phyloP scores from a whole-genome alignment of 257 asterid species.

The Salvia splendens region DNA sequence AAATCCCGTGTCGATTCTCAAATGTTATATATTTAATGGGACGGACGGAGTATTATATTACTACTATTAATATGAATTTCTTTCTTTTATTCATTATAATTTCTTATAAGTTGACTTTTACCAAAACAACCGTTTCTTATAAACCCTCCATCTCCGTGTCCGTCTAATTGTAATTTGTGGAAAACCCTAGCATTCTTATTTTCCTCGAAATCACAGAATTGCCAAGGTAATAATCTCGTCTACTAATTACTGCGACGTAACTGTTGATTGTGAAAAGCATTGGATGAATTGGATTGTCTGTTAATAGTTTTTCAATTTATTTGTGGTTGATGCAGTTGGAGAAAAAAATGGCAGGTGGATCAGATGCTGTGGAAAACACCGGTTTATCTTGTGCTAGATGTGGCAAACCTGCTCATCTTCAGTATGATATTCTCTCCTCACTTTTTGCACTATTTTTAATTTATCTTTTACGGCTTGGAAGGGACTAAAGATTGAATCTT shows the following conservation, averaged over 20 bases:
- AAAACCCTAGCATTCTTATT: slow-evolving; percentile 42
- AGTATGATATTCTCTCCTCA: slow-evolving; percentile 49
- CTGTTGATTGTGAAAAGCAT: neutral
- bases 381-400: slow-evolving; percentile 71
- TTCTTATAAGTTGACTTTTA: slow-evolving; percentile 19
- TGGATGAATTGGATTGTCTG: slow-evolving; percentile 1
- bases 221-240: neutral
- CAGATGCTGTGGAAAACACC: slow-evolving; percentile 55
- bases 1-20: too few species aligned
- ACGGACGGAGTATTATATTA: too few species aligned
- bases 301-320: slow-evolving; percentile 6
- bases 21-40: too few species aligned
- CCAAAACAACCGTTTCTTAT: slow-evolving; percentile 27
- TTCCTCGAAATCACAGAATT: slow-evolving; percentile 7
- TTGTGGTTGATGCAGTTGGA: slow-evolving; percentile 34
- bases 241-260: neutral
- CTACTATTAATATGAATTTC: too few species aligned
- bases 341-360: slow-evolving; percentile 61
- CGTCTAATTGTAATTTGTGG: neutral
- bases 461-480: neutral
- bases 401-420: slow-evolving; percentile 84
- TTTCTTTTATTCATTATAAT: too few species aligned
- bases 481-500: slow-evolving; percentile 5
- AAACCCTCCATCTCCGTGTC: slow-evolving; percentile 20
- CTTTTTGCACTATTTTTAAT: slow-evolving; percentile 2